phyloP scores from a whole-genome alignment of 2,329 filamentous ascomycete species.

The Trichothecium sympodiale region DNA sequence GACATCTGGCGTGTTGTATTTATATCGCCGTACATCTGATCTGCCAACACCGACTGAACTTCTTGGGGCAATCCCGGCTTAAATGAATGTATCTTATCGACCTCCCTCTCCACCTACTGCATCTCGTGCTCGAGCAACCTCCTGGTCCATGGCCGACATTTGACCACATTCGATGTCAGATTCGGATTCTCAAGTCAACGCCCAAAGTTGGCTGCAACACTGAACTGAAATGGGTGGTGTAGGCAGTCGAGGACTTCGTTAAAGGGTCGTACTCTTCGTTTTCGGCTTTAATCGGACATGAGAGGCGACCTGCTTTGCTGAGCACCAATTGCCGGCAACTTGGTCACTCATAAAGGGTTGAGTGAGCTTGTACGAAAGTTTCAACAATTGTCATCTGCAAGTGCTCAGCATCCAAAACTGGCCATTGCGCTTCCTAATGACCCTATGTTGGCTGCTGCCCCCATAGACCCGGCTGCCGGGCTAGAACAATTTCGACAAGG shows the following conservation, averaged over 20 bases:
- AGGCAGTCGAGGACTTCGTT: conserved; percentile 11
- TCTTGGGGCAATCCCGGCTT: too few species aligned
- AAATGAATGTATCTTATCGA: too few species aligned
- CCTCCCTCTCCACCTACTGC: conserved; percentile 15
- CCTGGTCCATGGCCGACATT: conserved; percentile 16
- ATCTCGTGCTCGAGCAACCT: conserved; percentile 12
- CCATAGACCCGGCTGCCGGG: conserved; percentile 37
- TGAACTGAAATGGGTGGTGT: conserved; percentile 8
- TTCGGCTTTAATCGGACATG: conserved; percentile 20
- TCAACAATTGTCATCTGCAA: too few species aligned
- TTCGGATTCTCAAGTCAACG: conserved; percentile 21
- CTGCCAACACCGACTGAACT: too few species aligned
- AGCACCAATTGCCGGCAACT: conserved; percentile 11
- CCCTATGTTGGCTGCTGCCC: conserved; percentile 39
- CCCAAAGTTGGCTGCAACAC: conserved; percentile 18
- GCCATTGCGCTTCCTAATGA: conserved; percentile 43
- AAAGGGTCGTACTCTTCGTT: conserved; percentile 25
- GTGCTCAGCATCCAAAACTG: conserved; percentile 34
- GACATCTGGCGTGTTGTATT: too few species aligned
- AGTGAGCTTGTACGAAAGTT: conserved; percentile 21
- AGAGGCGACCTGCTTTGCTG: conserved; percentile 16
- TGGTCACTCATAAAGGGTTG: conserved; percentile 21
- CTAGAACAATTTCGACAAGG: conserved; percentile 39
- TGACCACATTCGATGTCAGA: conserved; percentile 20
- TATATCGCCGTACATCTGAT: too few species aligned